These are phyloP conservation scores for Fremontodendron californicum DNA, from an alignment of 345 rosid species.

Conservation along the genomic window DNA sequence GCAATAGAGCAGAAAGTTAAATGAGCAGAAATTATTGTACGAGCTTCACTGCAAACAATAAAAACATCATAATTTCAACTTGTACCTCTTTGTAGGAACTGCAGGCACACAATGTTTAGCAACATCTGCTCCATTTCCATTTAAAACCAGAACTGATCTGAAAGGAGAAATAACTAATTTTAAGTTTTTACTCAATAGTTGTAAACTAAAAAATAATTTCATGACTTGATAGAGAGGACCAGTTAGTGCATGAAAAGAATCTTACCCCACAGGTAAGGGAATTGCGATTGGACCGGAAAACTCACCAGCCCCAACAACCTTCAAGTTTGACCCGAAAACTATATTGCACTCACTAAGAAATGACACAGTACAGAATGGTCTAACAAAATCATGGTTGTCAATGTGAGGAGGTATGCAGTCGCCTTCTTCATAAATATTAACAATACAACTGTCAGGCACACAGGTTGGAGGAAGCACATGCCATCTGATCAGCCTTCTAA, in stretches of 20 bases:
- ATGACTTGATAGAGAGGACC: background rate
- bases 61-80: slow-evolving; percentile 12
- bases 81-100: slow-evolving; percentile 78
- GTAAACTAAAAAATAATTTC: background rate
- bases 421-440: slow-evolving; percentile 84
- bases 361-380: slow-evolving; percentile 91
- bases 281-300: slow-evolving; percentile 55
- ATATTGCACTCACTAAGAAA: slow-evolving; percentile 80
- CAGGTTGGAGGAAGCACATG: slow-evolving; percentile 82
- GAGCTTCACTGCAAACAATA: background rate
- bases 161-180: slow-evolving; percentile 1
- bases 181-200: background rate
- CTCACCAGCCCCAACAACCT: slow-evolving; percentile 58
- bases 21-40: slow-evolving; percentile 1
- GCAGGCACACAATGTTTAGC: slow-evolving; percentile 96
- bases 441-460: slow-evolving; percentile 92
- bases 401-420: slow-evolving; percentile 98
- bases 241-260: background rate
- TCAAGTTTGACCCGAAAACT: slow-evolving; percentile 64
- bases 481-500: slow-evolving; percentile 74
- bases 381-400: slow-evolving; percentile 75
- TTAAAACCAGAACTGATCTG: slow-evolving; percentile 88
- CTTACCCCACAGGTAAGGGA: slow-evolving; percentile 87
- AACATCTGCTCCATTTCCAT: slow-evolving; percentile 83
- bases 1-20: background rate